phyloP scores from a whole-genome alignment of 805 yeast species.

The Pichia nakasei region DNA sequence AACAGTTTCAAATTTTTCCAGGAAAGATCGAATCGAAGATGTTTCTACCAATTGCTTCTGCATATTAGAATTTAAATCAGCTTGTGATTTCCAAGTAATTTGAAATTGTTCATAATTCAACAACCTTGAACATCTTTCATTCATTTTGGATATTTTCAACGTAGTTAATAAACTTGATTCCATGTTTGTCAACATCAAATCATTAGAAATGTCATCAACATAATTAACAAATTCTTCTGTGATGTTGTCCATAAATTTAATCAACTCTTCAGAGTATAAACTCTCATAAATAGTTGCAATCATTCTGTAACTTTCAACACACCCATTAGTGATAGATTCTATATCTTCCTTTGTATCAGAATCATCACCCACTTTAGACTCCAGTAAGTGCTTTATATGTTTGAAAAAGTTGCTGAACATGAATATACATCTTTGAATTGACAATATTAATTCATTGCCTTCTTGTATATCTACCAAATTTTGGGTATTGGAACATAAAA shows the following conservation, averaged over 20 bases:
- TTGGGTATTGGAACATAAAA: slow-evolving; percentile 4
- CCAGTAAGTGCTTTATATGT: background rate
- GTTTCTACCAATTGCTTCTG: slow-evolving; percentile 35
- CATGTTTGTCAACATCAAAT: background rate
- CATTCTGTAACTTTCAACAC: slow-evolving; percentile 21
- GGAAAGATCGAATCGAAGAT: slow-evolving; percentile 35
- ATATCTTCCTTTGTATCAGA: background rate
- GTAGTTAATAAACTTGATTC: slow-evolving; percentile 21
- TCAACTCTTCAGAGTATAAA: slow-evolving; percentile 6
- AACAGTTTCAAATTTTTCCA: slow-evolving; percentile 26
- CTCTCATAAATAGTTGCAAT: slow-evolving; percentile 22
- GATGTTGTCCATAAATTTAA: background rate
- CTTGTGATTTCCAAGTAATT: slow-evolving; percentile 28
- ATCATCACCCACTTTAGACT: background rate
- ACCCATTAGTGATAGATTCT: slow-evolving; percentile 16
- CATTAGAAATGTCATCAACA: slow-evolving; percentile 13
- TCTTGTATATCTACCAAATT: background rate
- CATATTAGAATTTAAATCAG: slow-evolving; percentile 20
- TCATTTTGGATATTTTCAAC: slow-evolving; percentile 24
- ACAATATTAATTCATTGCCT: slow-evolving; percentile 4
- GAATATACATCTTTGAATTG: slow-evolving; percentile 15
- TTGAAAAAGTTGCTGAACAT: slow-evolving; percentile 9
- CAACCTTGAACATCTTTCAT: slow-evolving; percentile 23
- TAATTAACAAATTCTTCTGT: slow-evolving; percentile 6
- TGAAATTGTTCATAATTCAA: slow-evolving; percentile 22